Base-by-base conservation (phyloP, 495 filamentous ascomycete genomes). In the Penicillium fimorum region DNA sequence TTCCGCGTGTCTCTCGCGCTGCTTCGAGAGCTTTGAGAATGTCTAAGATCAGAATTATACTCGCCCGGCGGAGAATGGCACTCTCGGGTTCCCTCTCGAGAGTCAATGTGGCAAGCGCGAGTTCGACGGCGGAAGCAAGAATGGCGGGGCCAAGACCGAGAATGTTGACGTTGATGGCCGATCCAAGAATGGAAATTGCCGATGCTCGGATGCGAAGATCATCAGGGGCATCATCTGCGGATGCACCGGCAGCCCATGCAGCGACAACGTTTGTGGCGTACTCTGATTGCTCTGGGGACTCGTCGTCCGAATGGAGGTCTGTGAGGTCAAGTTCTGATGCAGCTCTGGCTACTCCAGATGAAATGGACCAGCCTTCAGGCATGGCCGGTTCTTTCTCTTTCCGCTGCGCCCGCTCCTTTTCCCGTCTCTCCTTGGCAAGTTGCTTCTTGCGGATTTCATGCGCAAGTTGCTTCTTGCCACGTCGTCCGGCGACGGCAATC, bases 161-260 rank as follows among this genome's bases (percentile, higher is more conserved):
- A 8, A 90, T 72, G 54, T 89, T 87, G 0, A 82, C 84, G 66
- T 91, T 86, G 2, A 92, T 73, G 0, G 83, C 83, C 0, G 74
- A 76, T 0, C 83, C 82, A 18, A 94, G 75, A 17, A 96, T 81
- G 5, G 87, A 88, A 1, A 96, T 69, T 3, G 91, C 90, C 0
- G 90, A 94, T 9, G 89, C 79, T 6, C 91, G 84, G 37, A 92
- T 79, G 13, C 91, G 80, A 2, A 93, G 74, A 62, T 96, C 91
- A 61, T 96, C 91, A 18, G 81, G 76, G 24, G 76, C 68, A 22
- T 70, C 65, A 47, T 77, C 73, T 5, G 63, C 53, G 0, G 82
- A 79, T 1, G 84, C 81, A 49, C 81, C 87, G 41, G 79, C 79
- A 50, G 85, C 82, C 91, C 91, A 96, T 5, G 87, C 87, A 5